phyloP scores from a whole-genome alignment of 129 eudicot species.

The Glebionis coronaria region DNA sequence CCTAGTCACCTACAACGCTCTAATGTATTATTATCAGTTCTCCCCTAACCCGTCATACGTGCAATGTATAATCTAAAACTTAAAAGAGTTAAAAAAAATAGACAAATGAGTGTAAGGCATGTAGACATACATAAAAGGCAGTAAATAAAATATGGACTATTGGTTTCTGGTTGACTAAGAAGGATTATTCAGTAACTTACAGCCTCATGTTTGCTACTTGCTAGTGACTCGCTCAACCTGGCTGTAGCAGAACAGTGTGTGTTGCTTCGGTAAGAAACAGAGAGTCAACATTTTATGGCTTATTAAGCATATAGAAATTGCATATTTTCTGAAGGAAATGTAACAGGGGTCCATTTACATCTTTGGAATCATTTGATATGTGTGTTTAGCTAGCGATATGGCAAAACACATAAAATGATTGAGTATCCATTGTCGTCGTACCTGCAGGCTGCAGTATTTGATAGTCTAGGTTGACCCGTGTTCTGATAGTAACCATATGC shows the following conservation, averaged over 20 bases:
- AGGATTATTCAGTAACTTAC: conserved; percentile 47
- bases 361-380: background rate
- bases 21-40: conserved; percentile 91
- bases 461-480: conserved; percentile 73
- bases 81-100: background rate
- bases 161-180: too few species aligned
- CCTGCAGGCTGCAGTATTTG: conserved; percentile 95
- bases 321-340: too few species aligned
- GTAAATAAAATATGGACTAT: too few species aligned
- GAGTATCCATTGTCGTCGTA: conserved; percentile 24
- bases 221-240: conserved; percentile 90
- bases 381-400: background rate
- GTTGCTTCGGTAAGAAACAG: conserved; percentile 55
- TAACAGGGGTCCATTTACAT: too few species aligned
- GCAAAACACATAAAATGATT: background rate
- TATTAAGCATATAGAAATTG: background rate
- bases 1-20: conserved; percentile 95
- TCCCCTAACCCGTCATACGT: conserved; percentile 73
- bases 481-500: conserved; percentile 59
- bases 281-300: background rate
- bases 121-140: too few species aligned
- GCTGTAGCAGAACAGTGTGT: conserved; percentile 91
- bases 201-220: conserved; percentile 86
- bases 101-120: background rate
- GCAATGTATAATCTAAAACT: conserved; percentile 65